Percentiles rank a stretch among this genome's conserved stretches.
These are phyloP conservation scores for Trichosporon coremiiforme DNA, from an alignment of 1,284 basidiomycete species.

Conservation along the genomic window DNA sequence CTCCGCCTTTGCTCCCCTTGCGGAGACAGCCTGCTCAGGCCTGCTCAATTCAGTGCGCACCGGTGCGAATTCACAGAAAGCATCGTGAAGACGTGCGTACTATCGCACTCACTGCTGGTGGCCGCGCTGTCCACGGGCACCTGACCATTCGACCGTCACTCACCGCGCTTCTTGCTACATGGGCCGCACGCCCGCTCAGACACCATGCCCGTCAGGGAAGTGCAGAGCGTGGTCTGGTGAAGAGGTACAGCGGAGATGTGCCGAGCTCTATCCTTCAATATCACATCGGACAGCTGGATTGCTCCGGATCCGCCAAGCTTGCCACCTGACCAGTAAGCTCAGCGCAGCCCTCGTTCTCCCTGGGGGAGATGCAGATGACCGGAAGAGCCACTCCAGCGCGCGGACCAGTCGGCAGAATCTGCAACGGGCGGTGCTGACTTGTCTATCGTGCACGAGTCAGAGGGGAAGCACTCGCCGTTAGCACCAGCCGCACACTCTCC, in stretches of 20 bases:
- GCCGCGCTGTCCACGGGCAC: background rate
- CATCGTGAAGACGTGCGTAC: background rate
- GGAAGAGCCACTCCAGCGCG: too few relatives aligned
- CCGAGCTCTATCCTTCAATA: background rate
- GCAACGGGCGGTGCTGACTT: too few relatives aligned
- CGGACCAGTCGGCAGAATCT: background rate
- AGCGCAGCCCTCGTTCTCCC: background rate
- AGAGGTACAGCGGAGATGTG: background rate
- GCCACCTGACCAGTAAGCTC: background rate
- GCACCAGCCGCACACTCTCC: background rate
- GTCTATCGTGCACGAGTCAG: too few relatives aligned
- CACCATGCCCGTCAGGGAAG: too few relatives aligned
- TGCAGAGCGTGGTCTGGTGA: background rate
- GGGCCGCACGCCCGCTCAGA: too few relatives aligned
- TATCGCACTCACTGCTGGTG: background rate
- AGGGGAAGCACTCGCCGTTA: background rate
- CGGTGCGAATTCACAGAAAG: conserved; percentile 10
- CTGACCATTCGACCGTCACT: background rate
- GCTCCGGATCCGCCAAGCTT: background rate
- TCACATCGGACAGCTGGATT: too few relatives aligned
- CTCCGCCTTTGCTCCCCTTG: background rate
- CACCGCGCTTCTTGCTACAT: background rate
- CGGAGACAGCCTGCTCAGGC: background rate
- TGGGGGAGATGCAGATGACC: background rate
- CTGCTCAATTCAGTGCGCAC: background rate